phyloP scores from a whole-genome alignment of 441 rosid species.

The Euphorbia neoarborescens region DNA sequence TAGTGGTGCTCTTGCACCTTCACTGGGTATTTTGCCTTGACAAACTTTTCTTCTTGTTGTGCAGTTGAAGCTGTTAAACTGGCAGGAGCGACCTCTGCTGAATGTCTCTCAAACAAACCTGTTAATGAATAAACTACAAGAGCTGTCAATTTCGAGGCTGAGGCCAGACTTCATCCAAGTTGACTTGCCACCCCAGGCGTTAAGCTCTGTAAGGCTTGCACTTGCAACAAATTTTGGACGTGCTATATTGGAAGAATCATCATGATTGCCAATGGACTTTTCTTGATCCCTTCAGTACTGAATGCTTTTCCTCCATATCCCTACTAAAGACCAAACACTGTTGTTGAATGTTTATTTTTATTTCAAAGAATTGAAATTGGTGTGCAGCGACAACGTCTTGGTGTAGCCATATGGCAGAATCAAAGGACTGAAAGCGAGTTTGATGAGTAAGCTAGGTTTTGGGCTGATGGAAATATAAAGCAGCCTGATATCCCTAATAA shows the following conservation, averaged over 20 bases:
- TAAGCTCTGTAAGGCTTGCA: constrained; percentile 61
- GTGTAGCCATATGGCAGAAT: no score
- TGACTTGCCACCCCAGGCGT: constrained; percentile 52
- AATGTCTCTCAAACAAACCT: constrained; percentile 59
- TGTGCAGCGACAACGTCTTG: background rate
- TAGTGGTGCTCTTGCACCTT: no score
- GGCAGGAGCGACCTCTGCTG: constrained; percentile 61
- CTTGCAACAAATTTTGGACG: constrained; percentile 85
- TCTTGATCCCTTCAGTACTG: background rate
- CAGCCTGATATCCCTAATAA: background rate
- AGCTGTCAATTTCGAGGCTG: constrained; percentile 58
- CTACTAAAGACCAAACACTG: background rate
- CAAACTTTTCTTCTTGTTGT: background rate
- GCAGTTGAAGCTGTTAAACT: constrained; percentile 70
- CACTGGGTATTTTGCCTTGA: background rate
- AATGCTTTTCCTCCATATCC: background rate
- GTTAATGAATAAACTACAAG: constrained; percentile 74
- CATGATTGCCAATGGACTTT: background rate
- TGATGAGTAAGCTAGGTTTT: no score
- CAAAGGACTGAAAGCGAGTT: no score
- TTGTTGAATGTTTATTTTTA: background rate
- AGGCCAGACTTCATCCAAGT: constrained; percentile 59
- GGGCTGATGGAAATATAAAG: no score
- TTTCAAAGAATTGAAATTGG: background rate
- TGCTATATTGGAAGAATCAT: constrained; percentile 58